A percentile compares a stretch with the other conserved stretches of the same genome.
Conservation (phyloP, 306 rosid genomes). For the Ormosia semicastrata region DNA sequence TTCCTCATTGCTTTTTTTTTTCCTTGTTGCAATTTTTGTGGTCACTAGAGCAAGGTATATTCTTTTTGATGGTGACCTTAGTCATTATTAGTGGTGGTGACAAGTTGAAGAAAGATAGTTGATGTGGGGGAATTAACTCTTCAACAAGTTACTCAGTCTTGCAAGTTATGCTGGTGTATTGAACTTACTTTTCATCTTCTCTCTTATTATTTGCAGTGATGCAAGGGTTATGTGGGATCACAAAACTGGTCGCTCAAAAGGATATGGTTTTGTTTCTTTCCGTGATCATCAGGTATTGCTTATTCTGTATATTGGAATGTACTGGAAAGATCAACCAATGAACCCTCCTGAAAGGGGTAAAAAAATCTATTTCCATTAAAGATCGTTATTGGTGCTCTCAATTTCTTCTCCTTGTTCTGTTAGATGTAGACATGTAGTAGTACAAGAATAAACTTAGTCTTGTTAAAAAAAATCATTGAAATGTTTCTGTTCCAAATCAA, state of each 20-base stretch:
- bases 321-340: neutral
- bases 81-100: conserved; percentile 26
- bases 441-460: conserved; percentile 5
- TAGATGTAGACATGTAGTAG: neutral
- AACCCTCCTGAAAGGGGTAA: neutral
- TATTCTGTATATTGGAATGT: conserved; percentile 21
- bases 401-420: neutral
- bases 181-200: conserved; percentile 22
- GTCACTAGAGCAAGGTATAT: conserved; percentile 31
- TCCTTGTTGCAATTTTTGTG: conserved; percentile 18
- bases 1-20: conserved; percentile 52
- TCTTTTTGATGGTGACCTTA: conserved; percentile 24
- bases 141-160: conserved; percentile 4
- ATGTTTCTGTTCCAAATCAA: conserved; percentile 4
- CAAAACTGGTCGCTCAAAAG: conserved; percentile 69
- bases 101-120: conserved; percentile 34
- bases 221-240: conserved; percentile 77
- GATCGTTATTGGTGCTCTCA: neutral
- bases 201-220: conserved; percentile 46
- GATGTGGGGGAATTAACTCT: conserved; percentile 30
- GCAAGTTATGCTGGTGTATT: conserved; percentile 32
- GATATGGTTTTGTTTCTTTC: conserved; percentile 68
- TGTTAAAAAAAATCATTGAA: neutral
- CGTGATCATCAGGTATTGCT: conserved; percentile 65
- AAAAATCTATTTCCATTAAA: neutral